These are phyloP conservation scores for Amphibolis antarctica DNA, from an alignment of 106 monocot species.

Conservation along the genomic window DNA sequence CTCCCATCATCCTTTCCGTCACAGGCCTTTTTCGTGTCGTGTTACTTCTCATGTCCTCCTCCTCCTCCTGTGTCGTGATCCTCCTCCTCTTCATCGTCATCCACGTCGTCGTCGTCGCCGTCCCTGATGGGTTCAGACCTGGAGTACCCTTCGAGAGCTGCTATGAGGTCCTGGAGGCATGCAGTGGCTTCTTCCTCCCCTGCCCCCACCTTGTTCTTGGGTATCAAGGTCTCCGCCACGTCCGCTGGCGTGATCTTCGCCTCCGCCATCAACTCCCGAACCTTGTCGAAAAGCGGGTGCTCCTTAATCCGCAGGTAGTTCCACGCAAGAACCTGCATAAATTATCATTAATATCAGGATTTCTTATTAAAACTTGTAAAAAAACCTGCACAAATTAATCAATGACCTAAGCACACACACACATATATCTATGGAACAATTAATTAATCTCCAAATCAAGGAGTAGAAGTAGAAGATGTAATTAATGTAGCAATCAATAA, in stretches of 20 bases:
- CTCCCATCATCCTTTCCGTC: too few species aligned
- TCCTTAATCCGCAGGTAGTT: constrained; percentile 7
- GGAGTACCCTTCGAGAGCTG: background rate
- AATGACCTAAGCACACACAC: background rate
- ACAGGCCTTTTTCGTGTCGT: too few species aligned
- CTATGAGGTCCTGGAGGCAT: constrained; percentile 5
- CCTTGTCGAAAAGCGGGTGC: constrained; percentile 1
- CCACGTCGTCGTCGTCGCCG: background rate
- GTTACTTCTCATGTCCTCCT: too few species aligned
- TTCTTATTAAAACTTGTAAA: background rate
- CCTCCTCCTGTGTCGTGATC: background rate
- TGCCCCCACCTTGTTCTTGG: background rate
- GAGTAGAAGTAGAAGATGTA: too few species aligned
- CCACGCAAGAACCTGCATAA: constrained; percentile 2
- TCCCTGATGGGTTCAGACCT: background rate
- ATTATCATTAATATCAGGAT: background rate
- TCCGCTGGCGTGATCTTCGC: constrained; percentile 16
- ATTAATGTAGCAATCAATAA: too few species aligned
- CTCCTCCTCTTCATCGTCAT: background rate
- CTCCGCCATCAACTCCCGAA: constrained; percentile 1
- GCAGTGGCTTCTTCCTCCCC: background rate
- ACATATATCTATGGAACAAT: too few species aligned
- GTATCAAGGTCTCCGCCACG: constrained; percentile 18
- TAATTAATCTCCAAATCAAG: too few species aligned
- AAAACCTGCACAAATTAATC: background rate